Evolutionary conservation across 192 early-diverging fungal genomes (phyloP), one percentile per base, ranked within the genome.

Genomic region (Podila horticola): DNA sequence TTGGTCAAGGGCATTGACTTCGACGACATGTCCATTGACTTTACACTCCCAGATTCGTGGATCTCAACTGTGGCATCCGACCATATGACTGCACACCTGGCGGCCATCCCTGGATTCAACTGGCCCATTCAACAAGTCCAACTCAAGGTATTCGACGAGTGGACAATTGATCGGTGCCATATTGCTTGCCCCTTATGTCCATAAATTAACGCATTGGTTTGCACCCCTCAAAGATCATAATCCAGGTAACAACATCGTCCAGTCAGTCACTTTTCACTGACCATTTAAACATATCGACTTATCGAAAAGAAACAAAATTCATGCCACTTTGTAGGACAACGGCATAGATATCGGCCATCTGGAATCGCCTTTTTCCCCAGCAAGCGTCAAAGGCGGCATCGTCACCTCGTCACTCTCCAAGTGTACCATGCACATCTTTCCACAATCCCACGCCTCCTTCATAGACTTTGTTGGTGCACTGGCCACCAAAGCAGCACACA

Each of bases 101-200:
- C 70, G 5, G 36, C 60, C 20, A 79, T 79, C 61, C 75, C 75
- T 26, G 75, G 75, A 2, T 79, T 79, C 65, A 50, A 58, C 8
- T 79, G 75, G 75, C 75, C 75, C 6, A 72, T 79, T n/a, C 69
- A 79, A 29, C 65, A 79, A 20, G 70, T 79, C 8, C 66, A 68
- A 26, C 58, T 79, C n/a, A 59, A 51, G 29, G 75, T 79, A 72
- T 58, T 3, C 3, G 15, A 45, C 13, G 9, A 36, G 3, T 34
- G 33, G 33, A 34, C 38, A 41, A 12, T 45, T 45, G 41, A 45
- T 45, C 15, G 11, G 41, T 13, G 15, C 41, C 29, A 11, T 13
- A 0, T 17, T 13, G 3, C 5, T 11, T n/a, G n/a, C n/a, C 69
- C 30, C 22, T 17, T 26, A 0, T n/a, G 13, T 17, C 26, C n/a